These are phyloP conservation scores for Stemphylium beticola DNA, from an alignment of 2,329 filamentous ascomycete genomes.

Conservation along the genomic window DNA sequence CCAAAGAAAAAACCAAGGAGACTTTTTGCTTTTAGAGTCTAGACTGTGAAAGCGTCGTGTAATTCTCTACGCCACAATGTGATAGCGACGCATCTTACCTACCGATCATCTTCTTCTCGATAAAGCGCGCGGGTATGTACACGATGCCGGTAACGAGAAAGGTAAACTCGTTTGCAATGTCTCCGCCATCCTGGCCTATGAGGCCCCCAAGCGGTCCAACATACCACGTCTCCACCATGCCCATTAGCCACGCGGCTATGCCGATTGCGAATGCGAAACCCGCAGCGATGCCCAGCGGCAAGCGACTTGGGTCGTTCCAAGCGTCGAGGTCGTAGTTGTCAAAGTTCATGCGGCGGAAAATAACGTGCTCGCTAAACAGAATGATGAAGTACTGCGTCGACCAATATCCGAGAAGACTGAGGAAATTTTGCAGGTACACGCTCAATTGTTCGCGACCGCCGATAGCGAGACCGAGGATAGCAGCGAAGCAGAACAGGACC, in stretches of 20 bases:
- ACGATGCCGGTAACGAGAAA: conserved; percentile 34
- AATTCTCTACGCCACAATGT: not conserved
- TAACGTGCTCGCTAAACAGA: conserved; percentile 53
- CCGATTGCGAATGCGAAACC: conserved; percentile 49
- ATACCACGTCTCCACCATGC: conserved; percentile 66
- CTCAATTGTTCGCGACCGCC: conserved; percentile 52
- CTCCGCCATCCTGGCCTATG: conserved; percentile 36
- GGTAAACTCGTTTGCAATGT: conserved; percentile 38
- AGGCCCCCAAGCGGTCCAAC: conserved; percentile 49
- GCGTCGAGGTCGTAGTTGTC: conserved; percentile 54
- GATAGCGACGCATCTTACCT: conserved; percentile 9
- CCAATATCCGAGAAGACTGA: conserved; percentile 57
- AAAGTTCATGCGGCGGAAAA: conserved; percentile 58
- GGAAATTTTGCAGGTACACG: conserved; percentile 54
- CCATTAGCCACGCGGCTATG: conserved; percentile 58
- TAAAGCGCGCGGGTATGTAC: conserved; percentile 35
- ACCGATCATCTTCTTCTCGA: conserved; percentile 36
- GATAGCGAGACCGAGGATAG: conserved; percentile 53
- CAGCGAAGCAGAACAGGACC: conserved; percentile 53
- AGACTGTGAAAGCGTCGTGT: no score
- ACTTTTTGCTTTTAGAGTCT: not conserved
- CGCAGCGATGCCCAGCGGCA: conserved; percentile 53
- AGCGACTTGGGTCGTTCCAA: conserved; percentile 53
- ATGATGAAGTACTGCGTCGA: conserved; percentile 55
- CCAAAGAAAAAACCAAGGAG: no score